phyloP scores from a whole-genome alignment of 805 yeast genomes.

The Clavispora santaluciae region DNA sequence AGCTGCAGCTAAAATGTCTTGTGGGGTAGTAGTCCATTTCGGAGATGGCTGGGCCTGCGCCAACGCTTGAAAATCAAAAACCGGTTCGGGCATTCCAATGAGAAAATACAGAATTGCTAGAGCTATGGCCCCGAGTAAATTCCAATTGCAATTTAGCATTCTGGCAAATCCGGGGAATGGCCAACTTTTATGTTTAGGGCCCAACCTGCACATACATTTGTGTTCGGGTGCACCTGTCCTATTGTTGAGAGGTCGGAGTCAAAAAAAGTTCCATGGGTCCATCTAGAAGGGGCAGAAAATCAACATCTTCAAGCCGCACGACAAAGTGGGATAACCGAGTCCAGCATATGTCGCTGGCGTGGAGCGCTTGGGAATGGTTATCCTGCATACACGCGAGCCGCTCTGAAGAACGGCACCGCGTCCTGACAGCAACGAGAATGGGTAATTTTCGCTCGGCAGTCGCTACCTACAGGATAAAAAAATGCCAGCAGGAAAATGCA shows the following conservation, averaged over 20 bases:
- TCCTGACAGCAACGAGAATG: too few species aligned
- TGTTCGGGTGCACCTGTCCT: background rate
- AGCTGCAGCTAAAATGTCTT: conserved; percentile 39
- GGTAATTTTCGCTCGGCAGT: too few species aligned
- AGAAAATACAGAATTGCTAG: background rate
- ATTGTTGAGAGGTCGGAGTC: too few species aligned
- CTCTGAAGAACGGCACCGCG: background rate
- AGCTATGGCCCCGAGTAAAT: background rate
- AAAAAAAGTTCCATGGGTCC: too few species aligned
- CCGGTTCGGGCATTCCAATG: conserved; percentile 1
- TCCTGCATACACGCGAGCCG: background rate
- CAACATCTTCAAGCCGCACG: too few species aligned
- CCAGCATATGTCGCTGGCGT: too few species aligned
- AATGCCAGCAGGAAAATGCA: too few species aligned
- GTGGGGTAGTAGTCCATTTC: conserved; percentile 58
- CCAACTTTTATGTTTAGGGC: background rate
- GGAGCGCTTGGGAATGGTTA: too few species aligned
- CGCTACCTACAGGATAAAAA: too few species aligned
- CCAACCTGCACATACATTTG: background rate
- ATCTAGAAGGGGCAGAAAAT: too few species aligned
- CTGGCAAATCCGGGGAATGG: background rate
- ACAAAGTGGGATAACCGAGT: too few species aligned
- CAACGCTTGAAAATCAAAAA: conserved; percentile 2
- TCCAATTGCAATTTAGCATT: background rate
- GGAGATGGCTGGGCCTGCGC: conserved; percentile 25